A percentile compares a stretch with the other conserved stretches of the same genome.
These are phyloP conservation scores for Alternaria dauci DNA, from an alignment of 2,329 filamentous ascomycete genomes.

Conservation along the genomic window DNA sequence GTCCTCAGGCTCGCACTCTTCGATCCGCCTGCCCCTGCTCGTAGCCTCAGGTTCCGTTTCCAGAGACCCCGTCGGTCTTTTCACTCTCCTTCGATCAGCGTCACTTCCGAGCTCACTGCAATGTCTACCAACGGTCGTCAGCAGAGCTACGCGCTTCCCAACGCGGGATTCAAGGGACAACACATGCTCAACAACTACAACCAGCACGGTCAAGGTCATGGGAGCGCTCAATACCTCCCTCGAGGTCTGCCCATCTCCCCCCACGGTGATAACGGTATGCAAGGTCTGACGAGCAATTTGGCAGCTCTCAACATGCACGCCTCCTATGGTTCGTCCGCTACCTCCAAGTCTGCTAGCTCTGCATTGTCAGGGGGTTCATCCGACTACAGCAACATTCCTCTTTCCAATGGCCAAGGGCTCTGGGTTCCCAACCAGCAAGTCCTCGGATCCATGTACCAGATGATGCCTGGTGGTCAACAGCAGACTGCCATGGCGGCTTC, in stretches of 20 bases:
- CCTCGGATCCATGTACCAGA: constrained; percentile 46
- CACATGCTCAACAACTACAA: constrained; percentile 43
- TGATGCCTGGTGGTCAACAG: constrained; percentile 45
- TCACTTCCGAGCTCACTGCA: constrained; percentile 11
- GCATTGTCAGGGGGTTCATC: constrained; percentile 44
- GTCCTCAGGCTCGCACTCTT: constrained; percentile 16
- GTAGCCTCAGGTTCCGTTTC: constrained; percentile 5
- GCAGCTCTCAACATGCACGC: constrained; percentile 48
- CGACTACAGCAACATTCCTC: constrained; percentile 44
- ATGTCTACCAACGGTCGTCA: constrained; percentile 47
- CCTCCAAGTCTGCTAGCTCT: constrained; percentile 44
- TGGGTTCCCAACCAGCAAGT: constrained; percentile 51
- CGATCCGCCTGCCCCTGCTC: constrained; percentile 14
- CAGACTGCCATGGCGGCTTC: constrained; percentile 44
- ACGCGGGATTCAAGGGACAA: constrained; percentile 43
- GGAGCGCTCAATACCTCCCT: constrained; percentile 45
- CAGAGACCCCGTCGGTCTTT: constrained; percentile 4
- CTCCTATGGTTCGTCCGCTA: constrained; percentile 43
- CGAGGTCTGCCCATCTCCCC: constrained; percentile 48
- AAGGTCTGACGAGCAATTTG: constrained; percentile 48
- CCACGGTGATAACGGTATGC: constrained; percentile 41
- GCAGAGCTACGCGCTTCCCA: constrained; percentile 37
- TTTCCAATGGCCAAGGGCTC: constrained; percentile 49
- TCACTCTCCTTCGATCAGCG: constrained; percentile 6
- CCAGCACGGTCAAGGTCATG: constrained; percentile 40